Base-by-base conservation (phyloP, 1,284 basidiomycete genomes). In the Ceratorhiza oryzae-sativae region DNA sequence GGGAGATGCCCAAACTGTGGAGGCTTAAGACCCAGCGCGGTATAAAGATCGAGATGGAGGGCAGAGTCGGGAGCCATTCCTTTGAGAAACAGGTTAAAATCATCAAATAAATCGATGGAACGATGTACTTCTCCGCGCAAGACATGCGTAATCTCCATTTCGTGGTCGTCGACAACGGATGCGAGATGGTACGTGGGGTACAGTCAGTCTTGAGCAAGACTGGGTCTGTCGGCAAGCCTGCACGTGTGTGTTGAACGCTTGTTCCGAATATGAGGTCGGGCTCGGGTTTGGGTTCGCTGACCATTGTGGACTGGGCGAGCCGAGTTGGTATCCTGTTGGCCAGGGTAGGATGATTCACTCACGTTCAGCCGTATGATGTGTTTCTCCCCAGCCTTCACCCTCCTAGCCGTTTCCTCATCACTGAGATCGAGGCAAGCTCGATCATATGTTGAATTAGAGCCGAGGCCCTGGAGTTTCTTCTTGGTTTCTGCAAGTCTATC, bases 111-210 rank as follows among this genome's bases (percentile, higher is more conserved):
- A 10, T 46, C 23, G 23, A 39, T 6, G 25, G 36, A 63, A 10
- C 27, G 3, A 77, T 85, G 62, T 72, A 91, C 94, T 84, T 98
- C 97, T 49, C 97, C 97, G 23, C 97, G 87, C 0, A 99, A 82
- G 1, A 99, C 96, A 80, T 99, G 97, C 0, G 94, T 94, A 53
- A 99, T 95, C 0, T 89, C 89, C 97, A 99, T 99, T 76, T 91
- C 88, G 77, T 95, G 88, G 80, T 99, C 97, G 76, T 99, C 97
- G 0, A 97, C 93, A 0, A 99, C 93, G 36, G 90, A 96, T 0
- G 97, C 97, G 1, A 99, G 87, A 76, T 99, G 97, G 79, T 99
- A 99, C 0, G 97, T 99, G 0, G 97, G 97, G 80, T 92, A 97
- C 0, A 88, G 79, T 99, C 96, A 0, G 91, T 90, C 81, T 99